These are phyloP conservation scores for Solanum bulbocastanum DNA, from an alignment of 257 asterid species.

Conservation along the genomic window DNA sequence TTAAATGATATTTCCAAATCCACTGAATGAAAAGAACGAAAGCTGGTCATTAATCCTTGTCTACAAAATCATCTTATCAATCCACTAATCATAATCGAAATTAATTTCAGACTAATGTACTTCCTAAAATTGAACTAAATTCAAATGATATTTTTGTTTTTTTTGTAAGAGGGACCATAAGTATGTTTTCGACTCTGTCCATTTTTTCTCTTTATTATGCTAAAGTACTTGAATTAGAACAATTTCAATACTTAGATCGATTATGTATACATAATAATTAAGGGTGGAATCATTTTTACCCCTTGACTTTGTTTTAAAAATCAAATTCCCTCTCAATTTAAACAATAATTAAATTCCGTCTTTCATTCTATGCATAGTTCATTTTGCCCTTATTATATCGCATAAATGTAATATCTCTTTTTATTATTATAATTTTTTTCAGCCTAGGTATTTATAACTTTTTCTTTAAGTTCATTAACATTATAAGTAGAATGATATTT, in stretches of 20 bases:
- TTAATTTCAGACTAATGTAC: neutral
- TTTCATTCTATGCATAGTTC: too few relatives aligned
- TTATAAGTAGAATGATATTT: neutral
- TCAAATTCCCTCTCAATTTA: too few relatives aligned
- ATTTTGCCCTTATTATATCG: too few relatives aligned
- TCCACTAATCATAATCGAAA: neutral
- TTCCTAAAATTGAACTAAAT: neutral
- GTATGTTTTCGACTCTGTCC: neutral
- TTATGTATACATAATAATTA: neutral
- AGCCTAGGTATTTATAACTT: too few relatives aligned
- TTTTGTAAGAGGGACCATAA: neutral
- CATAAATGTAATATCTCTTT: neutral
- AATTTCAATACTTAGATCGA: neutral
- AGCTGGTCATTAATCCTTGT: neutral
- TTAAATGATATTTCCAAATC: neutral
- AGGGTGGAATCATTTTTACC: neutral
- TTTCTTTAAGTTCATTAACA: neutral
- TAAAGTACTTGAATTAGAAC: neutral
- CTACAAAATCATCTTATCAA: neutral
- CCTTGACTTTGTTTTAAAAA: neutral
- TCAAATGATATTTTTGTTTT: neutral
- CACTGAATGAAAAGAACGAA: neutral
- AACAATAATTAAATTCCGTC: neutral
- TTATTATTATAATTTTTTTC: too few relatives aligned
- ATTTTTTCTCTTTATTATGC: neutral